Conservation (phyloP, 352 stramenopile genomes). For the Phytophthora brassicae region DNA sequence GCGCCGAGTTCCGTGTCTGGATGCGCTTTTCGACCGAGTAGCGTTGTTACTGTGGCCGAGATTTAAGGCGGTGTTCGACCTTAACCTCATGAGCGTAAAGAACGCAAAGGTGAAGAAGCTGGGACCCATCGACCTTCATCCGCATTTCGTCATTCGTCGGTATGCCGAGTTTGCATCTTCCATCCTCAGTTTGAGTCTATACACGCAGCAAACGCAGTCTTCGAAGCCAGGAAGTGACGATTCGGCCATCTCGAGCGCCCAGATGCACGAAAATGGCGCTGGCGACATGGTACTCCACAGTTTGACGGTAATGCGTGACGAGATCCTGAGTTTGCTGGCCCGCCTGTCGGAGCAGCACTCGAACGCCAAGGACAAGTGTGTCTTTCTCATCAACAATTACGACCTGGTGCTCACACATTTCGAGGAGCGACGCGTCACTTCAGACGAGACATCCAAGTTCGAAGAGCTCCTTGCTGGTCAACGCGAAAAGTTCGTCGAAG, state of each 20-base stretch:
- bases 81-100: conserved; percentile 93
- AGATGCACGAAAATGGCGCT: conserved; percentile 82
- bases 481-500: conserved; percentile 97
- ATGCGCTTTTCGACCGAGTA: conserved; percentile 96
- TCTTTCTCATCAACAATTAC: conserved; percentile 99
- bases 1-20: conserved; percentile 88
- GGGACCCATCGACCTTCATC: conserved; percentile 93
- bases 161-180: conserved; percentile 98
- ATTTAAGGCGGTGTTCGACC: conserved; percentile 96
- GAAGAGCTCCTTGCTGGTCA: conserved; percentile 93
- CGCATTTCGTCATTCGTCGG: conserved; percentile 95
- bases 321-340: conserved; percentile 75
- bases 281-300: conserved; percentile 96
- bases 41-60: conserved; percentile 96
- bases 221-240: conserved; percentile 28
- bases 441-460: conserved; percentile 95
- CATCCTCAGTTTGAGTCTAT: conserved; percentile 91
- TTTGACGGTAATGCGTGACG: conserved; percentile 79
- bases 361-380: conserved; percentile 92
- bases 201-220: conserved; percentile 48
- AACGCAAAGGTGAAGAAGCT: conserved; percentile 89
- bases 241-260: conserved; percentile 52
- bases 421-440: conserved; percentile 92
- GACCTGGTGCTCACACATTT: conserved; percentile 96
- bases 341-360: conserved; percentile 92